Base-by-base conservation (phyloP, 306 rosid genomes). In the Crotalaria pallida region DNA sequence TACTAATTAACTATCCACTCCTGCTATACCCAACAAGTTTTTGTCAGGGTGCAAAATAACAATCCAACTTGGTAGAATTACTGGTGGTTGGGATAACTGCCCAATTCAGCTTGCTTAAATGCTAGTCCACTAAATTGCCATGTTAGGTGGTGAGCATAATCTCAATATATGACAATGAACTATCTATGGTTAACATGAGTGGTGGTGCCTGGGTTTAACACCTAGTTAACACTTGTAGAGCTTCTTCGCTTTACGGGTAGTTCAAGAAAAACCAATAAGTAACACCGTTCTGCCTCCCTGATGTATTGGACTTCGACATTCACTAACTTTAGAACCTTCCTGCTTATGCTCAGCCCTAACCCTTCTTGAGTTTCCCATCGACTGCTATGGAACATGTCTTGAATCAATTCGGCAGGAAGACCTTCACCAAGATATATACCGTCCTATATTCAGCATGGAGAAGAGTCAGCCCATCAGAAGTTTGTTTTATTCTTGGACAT, bases 341-440 rank as follows among this genome's bases (percentile, higher is more conserved):
- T 77, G 88, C 97, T 89, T 87, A 95, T 91, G 89, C 96, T 91
- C 70, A 95, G 82, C 66, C 96, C 99, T 43, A 91, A 76, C 33
- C 99, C 99, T 76, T 91, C 99, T 74, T 83, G 93, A 80, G 88
- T 91, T 85, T 51, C 79, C 96, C 99, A 91, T 48, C 69, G 73
- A 64, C 88, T 85, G 80, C 82, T 82, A 44, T 91, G 96, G 73
- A 91, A 91, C 99, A 95, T 91, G 84, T 95, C 99, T 63, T 91
- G 96, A 80, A 95, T 72, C 88, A 89, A 65, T 49, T 89, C 96
- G 38, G 96, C 75, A 3, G 99, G 97, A 68, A 95, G 87, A 78
- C 99, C 99, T 78, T 95, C 93, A 44, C 99, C 99, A 2, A 97
- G 97, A 85, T 96, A 91, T n/a, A n/a, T 56, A 82, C 96, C 75